Evolutionary conservation across 306 rosid genomes (phyloP).

Genomic region (Cicer yamashitae): DNA sequence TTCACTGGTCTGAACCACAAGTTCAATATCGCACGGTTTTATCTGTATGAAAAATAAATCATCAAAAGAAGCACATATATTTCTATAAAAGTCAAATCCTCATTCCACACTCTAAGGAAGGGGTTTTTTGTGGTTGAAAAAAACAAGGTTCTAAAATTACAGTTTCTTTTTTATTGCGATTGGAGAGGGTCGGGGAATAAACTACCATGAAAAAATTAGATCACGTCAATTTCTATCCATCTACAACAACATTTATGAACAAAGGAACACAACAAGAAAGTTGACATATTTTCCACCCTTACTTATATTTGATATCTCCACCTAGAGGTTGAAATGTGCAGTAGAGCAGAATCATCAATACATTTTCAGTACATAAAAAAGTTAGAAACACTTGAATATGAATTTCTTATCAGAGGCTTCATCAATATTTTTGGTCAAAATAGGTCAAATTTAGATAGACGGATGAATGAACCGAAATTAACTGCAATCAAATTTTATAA

Average conservation of each 20-base stretch:
- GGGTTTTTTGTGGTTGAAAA: not conserved
- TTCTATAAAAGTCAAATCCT: conserved; percentile 12
- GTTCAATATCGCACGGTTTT: conserved; percentile 31
- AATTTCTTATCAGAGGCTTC: conserved; percentile 24
- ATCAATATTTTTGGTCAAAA: not conserved
- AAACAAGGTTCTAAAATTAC: not conserved
- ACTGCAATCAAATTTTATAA: conserved; percentile 10
- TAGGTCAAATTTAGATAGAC: too few relatives aligned
- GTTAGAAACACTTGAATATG: conserved; percentile 29
- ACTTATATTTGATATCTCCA: not conserved
- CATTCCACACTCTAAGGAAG: not conserved
- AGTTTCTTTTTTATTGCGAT: not conserved
- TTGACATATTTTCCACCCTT: conserved; percentile 19
- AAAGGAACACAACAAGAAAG: conserved; percentile 15
- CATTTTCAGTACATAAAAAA: not conserved
- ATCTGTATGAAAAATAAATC: conserved; percentile 48
- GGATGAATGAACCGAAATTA: not conserved
- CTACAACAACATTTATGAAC: conserved; percentile 16
- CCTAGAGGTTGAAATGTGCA: conserved; percentile 1
- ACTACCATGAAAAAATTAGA: conserved; percentile 10
- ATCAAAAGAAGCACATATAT: conserved; percentile 36
- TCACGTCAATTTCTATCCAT: not conserved
- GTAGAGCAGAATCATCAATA: conserved; percentile 17
- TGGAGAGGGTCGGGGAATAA: not conserved
- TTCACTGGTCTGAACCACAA: conserved; percentile 41